Conservation (phyloP, 2,329 filamentous ascomycete species). For the Pezicula neosporulosa region DNA sequence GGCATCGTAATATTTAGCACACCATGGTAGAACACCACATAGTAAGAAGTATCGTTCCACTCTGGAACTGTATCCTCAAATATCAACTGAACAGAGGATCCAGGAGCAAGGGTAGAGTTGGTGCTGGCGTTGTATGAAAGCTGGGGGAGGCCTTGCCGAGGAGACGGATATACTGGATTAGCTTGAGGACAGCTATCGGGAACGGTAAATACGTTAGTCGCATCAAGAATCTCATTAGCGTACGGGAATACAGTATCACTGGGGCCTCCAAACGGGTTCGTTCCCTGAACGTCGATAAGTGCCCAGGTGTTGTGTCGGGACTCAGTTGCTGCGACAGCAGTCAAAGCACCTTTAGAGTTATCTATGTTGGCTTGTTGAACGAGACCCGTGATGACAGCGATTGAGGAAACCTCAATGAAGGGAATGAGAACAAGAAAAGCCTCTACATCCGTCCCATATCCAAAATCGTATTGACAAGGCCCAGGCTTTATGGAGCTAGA, state of each 20-base stretch:
- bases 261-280: constrained; percentile 36
- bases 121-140: constrained; percentile 23
- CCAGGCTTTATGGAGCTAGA: constrained; percentile 37
- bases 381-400: constrained; percentile 36
- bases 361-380: constrained; percentile 30
- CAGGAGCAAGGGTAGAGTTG: constrained; percentile 26
- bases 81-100: constrained; percentile 27
- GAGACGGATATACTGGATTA: constrained; percentile 35
- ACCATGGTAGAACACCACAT: constrained; percentile 38
- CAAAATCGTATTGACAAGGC: constrained; percentile 30
- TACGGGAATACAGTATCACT: constrained; percentile 38
- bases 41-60: constrained; percentile 29
- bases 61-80: constrained; percentile 28
- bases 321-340: constrained; percentile 34
- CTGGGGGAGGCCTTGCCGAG: constrained; percentile 31
- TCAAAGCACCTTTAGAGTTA: constrained; percentile 32
- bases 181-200: constrained; percentile 30
- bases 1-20: constrained; percentile 32
- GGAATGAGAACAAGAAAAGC: constrained; percentile 30
- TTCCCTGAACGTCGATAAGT: constrained; percentile 37
- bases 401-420: constrained; percentile 33
- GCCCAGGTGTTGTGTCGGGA: constrained; percentile 38
- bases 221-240: constrained; percentile 37
- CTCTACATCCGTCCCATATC: constrained; percentile 12
- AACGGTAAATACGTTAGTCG: constrained; percentile 30